A percentile compares a stretch with the other conserved stretches of the same genome.
phyloP scores from a whole-genome alignment of 176 grass and related monocot species.

The Chrysopogon serrulatus region DNA sequence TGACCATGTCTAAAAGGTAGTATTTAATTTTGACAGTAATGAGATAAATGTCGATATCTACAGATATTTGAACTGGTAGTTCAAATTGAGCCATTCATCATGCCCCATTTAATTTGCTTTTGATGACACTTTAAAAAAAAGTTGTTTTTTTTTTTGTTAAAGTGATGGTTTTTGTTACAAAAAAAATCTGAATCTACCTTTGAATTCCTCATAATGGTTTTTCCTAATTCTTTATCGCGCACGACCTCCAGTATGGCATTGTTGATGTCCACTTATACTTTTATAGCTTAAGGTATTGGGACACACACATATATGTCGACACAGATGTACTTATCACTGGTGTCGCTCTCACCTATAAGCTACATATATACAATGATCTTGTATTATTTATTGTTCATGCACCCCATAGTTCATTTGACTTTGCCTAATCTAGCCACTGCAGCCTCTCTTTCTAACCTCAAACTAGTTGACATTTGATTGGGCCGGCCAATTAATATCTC shows the following conservation, averaged over 20 bases:
- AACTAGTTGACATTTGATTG: background rate
- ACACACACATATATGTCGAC: background rate
- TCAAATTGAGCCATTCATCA: too few relatives aligned
- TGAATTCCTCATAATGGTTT: too few relatives aligned
- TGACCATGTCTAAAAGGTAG: too few relatives aligned
- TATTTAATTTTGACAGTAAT: too few relatives aligned
- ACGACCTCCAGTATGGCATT: background rate
- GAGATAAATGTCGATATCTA: too few relatives aligned
- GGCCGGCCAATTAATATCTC: background rate
- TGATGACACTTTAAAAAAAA: too few relatives aligned
- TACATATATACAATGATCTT: background rate
- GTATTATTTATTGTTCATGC: background rate
- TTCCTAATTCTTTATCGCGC: too few relatives aligned
- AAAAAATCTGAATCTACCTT: too few relatives aligned
- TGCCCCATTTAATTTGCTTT: too few relatives aligned
- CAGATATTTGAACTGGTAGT: too few relatives aligned
- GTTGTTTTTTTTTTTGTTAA: too few relatives aligned
- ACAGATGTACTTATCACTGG: background rate
- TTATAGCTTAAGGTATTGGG: background rate
- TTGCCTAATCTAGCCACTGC: background rate
- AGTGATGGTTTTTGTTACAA: too few relatives aligned
- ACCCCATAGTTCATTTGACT: background rate
- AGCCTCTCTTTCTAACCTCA: background rate
- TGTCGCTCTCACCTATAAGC: background rate
- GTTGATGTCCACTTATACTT: background rate